phyloP scores from a whole-genome alignment of 495 filamentous ascomycete genomes.

The Aspergillus ellipticus region DNA sequence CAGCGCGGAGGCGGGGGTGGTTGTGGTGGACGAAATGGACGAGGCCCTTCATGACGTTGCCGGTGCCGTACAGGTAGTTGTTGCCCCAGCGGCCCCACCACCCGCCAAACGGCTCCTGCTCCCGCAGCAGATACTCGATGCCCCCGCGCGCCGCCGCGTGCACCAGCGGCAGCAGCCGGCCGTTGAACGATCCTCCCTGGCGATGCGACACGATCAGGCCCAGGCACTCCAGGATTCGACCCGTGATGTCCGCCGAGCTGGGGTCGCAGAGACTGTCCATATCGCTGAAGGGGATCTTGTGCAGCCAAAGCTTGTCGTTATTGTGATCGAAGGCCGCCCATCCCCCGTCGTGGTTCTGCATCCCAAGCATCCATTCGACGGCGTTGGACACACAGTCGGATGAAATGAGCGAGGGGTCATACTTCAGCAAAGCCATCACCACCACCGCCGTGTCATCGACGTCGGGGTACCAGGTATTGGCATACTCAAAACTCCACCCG shows the following conservation, averaged over 20 bases:
- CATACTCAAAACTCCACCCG: slow-evolving; percentile 37
- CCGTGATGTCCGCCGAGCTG: slow-evolving; percentile 33
- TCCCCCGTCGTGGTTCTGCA: slow-evolving; percentile 45
- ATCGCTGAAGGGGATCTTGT: slow-evolving; percentile 42
- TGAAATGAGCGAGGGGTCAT: slow-evolving; percentile 8
- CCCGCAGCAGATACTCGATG: slow-evolving; percentile 17
- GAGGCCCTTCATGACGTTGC: slow-evolving; percentile 17
- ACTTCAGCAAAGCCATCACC: slow-evolving; percentile 29
- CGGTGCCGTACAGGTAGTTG: slow-evolving; percentile 38
- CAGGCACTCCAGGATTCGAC: slow-evolving; percentile 36
- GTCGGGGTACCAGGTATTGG: slow-evolving; percentile 37
- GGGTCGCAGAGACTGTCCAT: slow-evolving; percentile 40
- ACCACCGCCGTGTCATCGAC: slow-evolving; percentile 41
- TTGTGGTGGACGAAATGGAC: neutral
- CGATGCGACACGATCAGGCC: slow-evolving; percentile 19
- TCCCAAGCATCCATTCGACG: slow-evolving; percentile 34
- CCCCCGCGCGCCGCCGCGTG: slow-evolving; percentile 6
- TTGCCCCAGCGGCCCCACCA: slow-evolving; percentile 38
- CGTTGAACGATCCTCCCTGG: neutral
- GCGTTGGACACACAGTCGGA: slow-evolving; percentile 15
- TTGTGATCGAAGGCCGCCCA: slow-evolving; percentile 42
- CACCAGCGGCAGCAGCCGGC: neutral
- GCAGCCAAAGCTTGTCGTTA: slow-evolving; percentile 35
- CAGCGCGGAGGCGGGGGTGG: neutral
- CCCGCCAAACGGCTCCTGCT: slow-evolving; percentile 25